A percentile compares a stretch with the other conserved stretches of the same genome.
phyloP scores from a whole-genome alignment of 139 green algal species.

The Chlamydomonas schloesseri region DNA sequence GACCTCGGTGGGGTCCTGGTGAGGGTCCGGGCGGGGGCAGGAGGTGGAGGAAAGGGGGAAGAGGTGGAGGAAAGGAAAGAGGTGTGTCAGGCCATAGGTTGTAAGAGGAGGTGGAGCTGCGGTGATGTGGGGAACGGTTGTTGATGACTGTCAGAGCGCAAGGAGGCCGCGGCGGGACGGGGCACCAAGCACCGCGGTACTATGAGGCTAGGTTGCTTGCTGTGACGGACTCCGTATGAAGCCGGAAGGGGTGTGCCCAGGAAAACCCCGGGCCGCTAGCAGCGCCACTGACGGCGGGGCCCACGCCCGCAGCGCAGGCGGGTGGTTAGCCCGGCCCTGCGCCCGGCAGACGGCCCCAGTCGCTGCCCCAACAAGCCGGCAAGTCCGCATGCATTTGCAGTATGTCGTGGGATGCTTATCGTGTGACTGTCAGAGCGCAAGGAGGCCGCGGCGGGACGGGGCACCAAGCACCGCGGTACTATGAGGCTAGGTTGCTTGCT shows the following conservation, averaged over 20 bases:
- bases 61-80: too few species aligned
- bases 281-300: conserved; percentile 10
- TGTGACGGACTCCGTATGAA: background rate
- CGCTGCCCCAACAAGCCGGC: background rate
- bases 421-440: conserved; percentile 31
- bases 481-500: conserved; percentile 47
- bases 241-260: conserved; percentile 30
- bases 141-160: conserved; percentile 10
- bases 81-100: too few species aligned
- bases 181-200: conserved; percentile 43
- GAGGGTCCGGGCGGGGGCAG: background rate
- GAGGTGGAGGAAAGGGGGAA: background rate
- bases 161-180: conserved; percentile 52
- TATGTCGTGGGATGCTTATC: too few species aligned
- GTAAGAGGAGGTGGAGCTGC: too few species aligned
- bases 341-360: too few species aligned
- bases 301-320: background rate
- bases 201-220: conserved; percentile 48
- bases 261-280: conserved; percentile 51
- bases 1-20: conserved; percentile 88
- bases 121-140: too few species aligned
- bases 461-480: conserved; percentile 47
- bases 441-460: conserved; percentile 50
- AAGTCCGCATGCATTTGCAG: background rate
- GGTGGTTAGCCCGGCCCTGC: too few species aligned